Conservation (phyloP, 2,329 filamentous ascomycete genomes). For the Claviceps quebecensis region DNA sequence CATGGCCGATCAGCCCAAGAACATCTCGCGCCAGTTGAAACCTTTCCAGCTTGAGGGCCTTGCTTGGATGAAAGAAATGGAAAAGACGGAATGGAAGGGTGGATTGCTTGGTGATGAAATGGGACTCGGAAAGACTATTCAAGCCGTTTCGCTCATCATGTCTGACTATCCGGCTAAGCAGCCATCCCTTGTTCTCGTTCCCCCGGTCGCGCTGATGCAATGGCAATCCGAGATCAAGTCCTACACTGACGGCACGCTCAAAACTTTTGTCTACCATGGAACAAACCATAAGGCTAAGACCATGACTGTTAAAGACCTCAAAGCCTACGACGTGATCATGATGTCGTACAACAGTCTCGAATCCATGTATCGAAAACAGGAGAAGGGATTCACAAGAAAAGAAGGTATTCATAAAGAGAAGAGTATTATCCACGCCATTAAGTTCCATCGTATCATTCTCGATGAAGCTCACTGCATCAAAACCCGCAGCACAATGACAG, state of each 20-base stretch:
- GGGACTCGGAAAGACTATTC: constrained; percentile 97
- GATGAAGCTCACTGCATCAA: constrained; percentile 97
- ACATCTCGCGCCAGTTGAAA: constrained; percentile 74
- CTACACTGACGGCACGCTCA: constrained; percentile 77
- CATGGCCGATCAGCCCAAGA: constrained; percentile 37
- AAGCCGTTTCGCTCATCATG: constrained; percentile 96
- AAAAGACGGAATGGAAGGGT: constrained; percentile 71
- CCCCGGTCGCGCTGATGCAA: constrained; percentile 89
- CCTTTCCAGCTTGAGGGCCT: constrained; percentile 88
- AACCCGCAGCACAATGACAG: constrained; percentile 75
- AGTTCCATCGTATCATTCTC: constrained; percentile 82
- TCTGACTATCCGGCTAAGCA: constrained; percentile 78
- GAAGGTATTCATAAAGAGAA: constrained; percentile 67
- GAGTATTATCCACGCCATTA: constrained; percentile 68
- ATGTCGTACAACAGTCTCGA: constrained; percentile 92
- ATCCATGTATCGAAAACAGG: constrained; percentile 82
- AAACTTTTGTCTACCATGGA: constrained; percentile 81
- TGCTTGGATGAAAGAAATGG: constrained; percentile 88
- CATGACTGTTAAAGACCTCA: constrained; percentile 59
- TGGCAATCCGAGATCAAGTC: constrained; percentile 73
- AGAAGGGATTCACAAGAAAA: constrained; percentile 75
- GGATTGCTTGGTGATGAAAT: constrained; percentile 94
- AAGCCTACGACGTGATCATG: constrained; percentile 83
- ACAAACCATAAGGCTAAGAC: constrained; percentile 73
- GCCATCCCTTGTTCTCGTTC: constrained; percentile 78